Conservation (phyloP, 345 rosid genomes). For the Crucihimalaya himalaica region DNA sequence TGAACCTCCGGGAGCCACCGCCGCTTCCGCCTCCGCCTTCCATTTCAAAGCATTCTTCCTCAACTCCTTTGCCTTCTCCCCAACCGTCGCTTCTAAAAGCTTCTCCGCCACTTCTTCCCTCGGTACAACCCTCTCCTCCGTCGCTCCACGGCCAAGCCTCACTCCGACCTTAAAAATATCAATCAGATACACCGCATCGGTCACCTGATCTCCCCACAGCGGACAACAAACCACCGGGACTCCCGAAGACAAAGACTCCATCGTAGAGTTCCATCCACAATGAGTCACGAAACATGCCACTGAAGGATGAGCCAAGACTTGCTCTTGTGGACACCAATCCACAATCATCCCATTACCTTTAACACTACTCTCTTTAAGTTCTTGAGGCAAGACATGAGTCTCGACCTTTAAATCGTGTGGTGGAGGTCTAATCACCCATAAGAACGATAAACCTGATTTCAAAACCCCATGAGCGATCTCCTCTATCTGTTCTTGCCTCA, state of each 20-base stretch:
- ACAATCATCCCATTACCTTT: constrained; percentile 33
- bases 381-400: constrained; percentile 27
- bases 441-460: constrained; percentile 27
- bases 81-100: constrained; percentile 58
- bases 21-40: constrained; percentile 61
- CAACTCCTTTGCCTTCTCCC: constrained; percentile 57
- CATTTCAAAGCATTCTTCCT: constrained; percentile 55
- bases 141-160: constrained; percentile 66
- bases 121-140: constrained; percentile 50
- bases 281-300: constrained; percentile 39
- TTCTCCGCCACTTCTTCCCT: constrained; percentile 65
- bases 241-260: constrained; percentile 69
- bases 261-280: constrained; percentile 49
- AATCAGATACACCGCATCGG: constrained; percentile 60
- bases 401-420: neutral
- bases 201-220: constrained; percentile 88
- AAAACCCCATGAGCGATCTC: constrained; percentile 48
- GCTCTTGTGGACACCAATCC: constrained; percentile 42
- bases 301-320: constrained; percentile 38
- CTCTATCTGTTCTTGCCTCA: constrained; percentile 37
- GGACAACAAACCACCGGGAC: constrained; percentile 72
- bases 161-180: constrained; percentile 64
- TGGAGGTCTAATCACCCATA: constrained; percentile 39
- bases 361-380: constrained; percentile 18
- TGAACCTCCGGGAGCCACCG: constrained; percentile 71